Percentiles rank a stretch among this genome's conserved stretches.
Conservation (phyloP, 1,139 yeast genomes). For the Protomyces inouyei region DNA sequence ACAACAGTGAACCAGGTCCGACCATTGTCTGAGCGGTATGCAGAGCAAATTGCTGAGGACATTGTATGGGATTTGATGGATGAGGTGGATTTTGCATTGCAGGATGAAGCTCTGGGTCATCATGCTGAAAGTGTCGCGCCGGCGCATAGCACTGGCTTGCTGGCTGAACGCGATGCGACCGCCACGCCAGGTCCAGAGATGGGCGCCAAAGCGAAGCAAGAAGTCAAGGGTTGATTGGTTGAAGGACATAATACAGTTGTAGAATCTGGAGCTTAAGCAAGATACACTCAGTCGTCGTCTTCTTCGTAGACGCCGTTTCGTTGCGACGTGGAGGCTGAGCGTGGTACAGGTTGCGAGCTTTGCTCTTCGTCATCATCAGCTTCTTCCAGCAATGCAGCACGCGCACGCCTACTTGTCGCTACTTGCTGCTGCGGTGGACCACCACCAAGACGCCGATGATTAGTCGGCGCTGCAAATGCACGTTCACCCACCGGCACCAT, state of each 20-base stretch:
- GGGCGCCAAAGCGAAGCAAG: no score
- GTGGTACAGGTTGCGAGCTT: background rate
- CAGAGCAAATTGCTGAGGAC: slow-evolving; percentile 72
- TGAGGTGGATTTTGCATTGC: slow-evolving; percentile 64
- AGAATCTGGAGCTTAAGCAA: no score
- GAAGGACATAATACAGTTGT: no score
- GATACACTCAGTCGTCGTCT: no score
- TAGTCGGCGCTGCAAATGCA: background rate
- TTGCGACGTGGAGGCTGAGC: no score
- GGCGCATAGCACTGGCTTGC: no score
- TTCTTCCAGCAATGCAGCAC: slow-evolving; percentile 1
- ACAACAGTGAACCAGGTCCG: slow-evolving; percentile 38
- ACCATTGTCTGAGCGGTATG: slow-evolving; percentile 58
- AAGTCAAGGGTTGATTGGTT: no score
- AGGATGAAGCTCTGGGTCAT: slow-evolving; percentile 38
- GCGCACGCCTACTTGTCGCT: background rate
- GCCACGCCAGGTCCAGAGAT: background rate
- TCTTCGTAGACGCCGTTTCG: no score
- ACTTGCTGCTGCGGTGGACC: no score
- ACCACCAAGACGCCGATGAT: no score
- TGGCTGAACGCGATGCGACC: background rate
- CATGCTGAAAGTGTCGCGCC: background rate
- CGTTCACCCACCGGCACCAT: background rate
- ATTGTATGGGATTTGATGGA: slow-evolving; percentile 77
- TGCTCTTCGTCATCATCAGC: background rate